phyloP scores from a whole-genome alignment of 2,329 filamentous ascomycete species.

The Orbilia javanica region DNA sequence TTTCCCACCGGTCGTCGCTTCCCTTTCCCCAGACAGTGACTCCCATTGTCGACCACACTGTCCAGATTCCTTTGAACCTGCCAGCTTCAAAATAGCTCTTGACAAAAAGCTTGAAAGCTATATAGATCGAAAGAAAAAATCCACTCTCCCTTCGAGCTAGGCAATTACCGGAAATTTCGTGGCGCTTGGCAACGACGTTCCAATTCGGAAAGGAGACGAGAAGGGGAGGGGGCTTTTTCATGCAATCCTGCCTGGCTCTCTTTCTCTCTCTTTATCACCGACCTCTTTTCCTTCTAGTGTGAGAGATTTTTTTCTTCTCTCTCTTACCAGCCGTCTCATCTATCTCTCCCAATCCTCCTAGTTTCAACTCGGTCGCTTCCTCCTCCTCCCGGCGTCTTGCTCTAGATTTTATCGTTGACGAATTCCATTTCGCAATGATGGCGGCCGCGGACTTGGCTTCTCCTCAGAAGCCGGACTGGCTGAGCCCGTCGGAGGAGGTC shows the following conservation, averaged over 20 bases:
- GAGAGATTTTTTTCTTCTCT: conserved; percentile 16
- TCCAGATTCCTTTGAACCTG: not conserved
- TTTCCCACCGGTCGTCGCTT: conserved; percentile 3
- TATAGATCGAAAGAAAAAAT: conserved; percentile 15
- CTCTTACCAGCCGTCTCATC: conserved; percentile 22
- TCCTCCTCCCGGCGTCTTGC: conserved; percentile 5
- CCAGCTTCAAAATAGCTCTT: conserved; percentile 25
- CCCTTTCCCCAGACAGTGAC: conserved; percentile 3
- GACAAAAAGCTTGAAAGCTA: conserved; percentile 25
- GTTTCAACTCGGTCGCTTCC: conserved; percentile 17
- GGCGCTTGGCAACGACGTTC: conserved; percentile 57
- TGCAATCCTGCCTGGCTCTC: conserved; percentile 21
- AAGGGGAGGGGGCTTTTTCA: conserved; percentile 43
- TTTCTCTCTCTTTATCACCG: conserved; percentile 32
- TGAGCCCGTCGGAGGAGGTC: conserved; percentile 76
- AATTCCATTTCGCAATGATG: conserved; percentile 30
- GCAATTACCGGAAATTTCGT: conserved; percentile 45
- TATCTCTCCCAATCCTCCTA: conserved; percentile 14
- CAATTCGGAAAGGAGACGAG: conserved; percentile 47
- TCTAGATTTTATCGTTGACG: conserved; percentile 23
- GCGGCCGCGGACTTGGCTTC: conserved; percentile 49
- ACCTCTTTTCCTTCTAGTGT: conserved; percentile 19
- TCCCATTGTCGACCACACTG: conserved; percentile 1
- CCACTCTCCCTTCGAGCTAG: conserved; percentile 40
- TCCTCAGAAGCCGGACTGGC: conserved; percentile 49